A percentile compares a stretch with the other conserved stretches of the same genome.
Evolutionary conservation across 176 grass and related monocot genomes (phyloP).

Genomic region (Oryza coarctata): DNA sequence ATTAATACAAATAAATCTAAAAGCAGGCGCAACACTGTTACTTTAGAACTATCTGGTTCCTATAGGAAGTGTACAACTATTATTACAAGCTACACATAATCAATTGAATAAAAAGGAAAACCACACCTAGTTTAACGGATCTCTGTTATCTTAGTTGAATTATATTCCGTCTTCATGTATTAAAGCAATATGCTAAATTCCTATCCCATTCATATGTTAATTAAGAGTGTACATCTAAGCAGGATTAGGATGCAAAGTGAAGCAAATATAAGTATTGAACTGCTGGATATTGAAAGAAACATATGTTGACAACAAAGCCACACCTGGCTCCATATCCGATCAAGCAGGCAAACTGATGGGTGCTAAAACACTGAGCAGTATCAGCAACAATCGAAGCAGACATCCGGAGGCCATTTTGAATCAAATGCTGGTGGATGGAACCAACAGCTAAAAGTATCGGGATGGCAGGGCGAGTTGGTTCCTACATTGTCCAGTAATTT

Average conservation of each 20-base stretch:
- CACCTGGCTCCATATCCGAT: conserved; percentile 99
- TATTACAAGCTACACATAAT: background rate
- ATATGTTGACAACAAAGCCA: background rate
- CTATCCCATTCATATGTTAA: background rate
- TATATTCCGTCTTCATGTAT: conserved; percentile 3
- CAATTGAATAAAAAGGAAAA: background rate
- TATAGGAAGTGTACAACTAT: conserved; percentile 13
- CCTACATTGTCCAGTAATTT: conserved; percentile 47
- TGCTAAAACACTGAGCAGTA: conserved; percentile 99
- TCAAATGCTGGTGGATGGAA: conserved; percentile 97
- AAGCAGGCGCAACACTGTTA: background rate
- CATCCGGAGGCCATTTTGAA: conserved; percentile 98
- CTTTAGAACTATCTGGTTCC: conserved; percentile 18
- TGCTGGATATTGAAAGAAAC: conserved; percentile 28
- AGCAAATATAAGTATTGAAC: conserved; percentile 30
- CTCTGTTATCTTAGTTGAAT: background rate
- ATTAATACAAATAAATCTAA: conserved; percentile 29
- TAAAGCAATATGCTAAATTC: background rate
- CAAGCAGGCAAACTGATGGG: conserved; percentile 98
- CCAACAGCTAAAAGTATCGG: conserved; percentile 98
- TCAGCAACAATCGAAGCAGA: conserved; percentile 95
- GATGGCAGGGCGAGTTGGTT: conserved; percentile 91
- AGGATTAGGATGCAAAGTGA: conserved; percentile 1
- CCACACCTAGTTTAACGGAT: background rate
- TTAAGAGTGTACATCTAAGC: conserved; percentile 28